These are phyloP conservation scores for Fusarium sambucinum DNA, from an alignment of 2,329 filamentous ascomycete species.

Conservation along the genomic window DNA sequence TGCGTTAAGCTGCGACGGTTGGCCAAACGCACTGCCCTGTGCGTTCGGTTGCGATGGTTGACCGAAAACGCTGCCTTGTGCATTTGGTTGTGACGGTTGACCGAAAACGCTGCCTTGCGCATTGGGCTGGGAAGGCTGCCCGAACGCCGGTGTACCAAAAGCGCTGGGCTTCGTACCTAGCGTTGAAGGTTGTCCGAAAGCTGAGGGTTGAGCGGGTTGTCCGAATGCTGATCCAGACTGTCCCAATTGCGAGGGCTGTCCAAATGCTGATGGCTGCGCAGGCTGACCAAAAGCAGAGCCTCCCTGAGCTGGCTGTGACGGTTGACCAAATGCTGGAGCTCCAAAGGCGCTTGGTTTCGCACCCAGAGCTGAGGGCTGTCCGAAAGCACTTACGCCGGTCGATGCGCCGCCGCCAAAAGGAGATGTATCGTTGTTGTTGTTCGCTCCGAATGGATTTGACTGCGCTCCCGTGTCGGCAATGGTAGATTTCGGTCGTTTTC, in stretches of 20 bases:
- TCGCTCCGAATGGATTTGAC: slow-evolving; percentile 59
- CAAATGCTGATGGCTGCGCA: slow-evolving; percentile 56
- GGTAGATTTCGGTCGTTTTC: slow-evolving; percentile 49
- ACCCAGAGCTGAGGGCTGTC: slow-evolving; percentile 50
- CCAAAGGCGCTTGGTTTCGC: slow-evolving; percentile 51
- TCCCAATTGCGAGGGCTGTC: slow-evolving; percentile 50
- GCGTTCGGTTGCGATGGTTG: slow-evolving; percentile 52
- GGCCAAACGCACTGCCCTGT: slow-evolving; percentile 50
- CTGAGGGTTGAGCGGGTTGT: slow-evolving; percentile 50
- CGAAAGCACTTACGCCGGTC: slow-evolving; percentile 52
- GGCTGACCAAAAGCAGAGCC: slow-evolving; percentile 49
- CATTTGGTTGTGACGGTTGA: slow-evolving; percentile 52
- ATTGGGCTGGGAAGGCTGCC: slow-evolving; percentile 53
- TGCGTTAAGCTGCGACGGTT: slow-evolving; percentile 51
- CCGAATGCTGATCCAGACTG: slow-evolving; percentile 48
- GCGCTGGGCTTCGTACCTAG: slow-evolving; percentile 26
- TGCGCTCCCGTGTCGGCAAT: slow-evolving; percentile 48
- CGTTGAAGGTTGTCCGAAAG: slow-evolving; percentile 40
- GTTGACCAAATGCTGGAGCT: slow-evolving; percentile 51
- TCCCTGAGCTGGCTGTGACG: slow-evolving; percentile 54
- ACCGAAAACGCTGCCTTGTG: slow-evolving; percentile 48
- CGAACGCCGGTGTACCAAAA: slow-evolving; percentile 50
- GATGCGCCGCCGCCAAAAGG: slow-evolving; percentile 50
- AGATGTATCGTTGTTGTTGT: slow-evolving; percentile 37
- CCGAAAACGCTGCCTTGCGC: slow-evolving; percentile 49